Conservation (phyloP, 2,329 filamentous ascomycete species). For the Daldinia sp. region DNA sequence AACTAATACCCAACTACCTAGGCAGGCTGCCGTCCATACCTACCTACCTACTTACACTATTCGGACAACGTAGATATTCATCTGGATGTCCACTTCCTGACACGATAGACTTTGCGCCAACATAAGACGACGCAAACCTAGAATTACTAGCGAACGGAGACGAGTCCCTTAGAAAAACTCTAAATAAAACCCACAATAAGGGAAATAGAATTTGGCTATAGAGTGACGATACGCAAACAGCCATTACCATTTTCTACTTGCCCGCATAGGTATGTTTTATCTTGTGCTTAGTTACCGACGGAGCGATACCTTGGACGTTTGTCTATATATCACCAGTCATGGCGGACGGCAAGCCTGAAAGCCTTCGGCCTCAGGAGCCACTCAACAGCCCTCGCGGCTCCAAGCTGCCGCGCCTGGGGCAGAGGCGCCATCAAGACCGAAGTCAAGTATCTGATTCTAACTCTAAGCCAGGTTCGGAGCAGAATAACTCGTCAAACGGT, state of each 20-base stretch:
- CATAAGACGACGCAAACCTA: conserved; percentile 22
- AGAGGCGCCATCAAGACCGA: conserved; percentile 26
- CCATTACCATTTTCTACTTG: conserved; percentile 24
- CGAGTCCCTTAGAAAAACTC: conserved; percentile 24
- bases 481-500: conserved; percentile 32
- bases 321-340: conserved; percentile 30
- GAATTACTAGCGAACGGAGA: conserved; percentile 18
- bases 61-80: background rate
- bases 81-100: conserved; percentile 18
- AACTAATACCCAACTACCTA: background rate
- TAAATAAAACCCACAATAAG: conserved; percentile 32
- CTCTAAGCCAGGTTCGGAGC: conserved; percentile 32
- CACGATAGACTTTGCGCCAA: conserved; percentile 23
- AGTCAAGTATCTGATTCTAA: conserved; percentile 39
- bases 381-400: conserved; percentile 31
- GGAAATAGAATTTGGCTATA: conserved; percentile 28
- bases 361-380: conserved; percentile 25
- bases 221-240: conserved; percentile 21
- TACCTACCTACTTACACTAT: background rate
- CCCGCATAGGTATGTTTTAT: conserved; percentile 45
- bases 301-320: conserved; percentile 5
- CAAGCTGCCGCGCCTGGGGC: conserved; percentile 39
- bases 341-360: conserved; percentile 28
- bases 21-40: background rate
- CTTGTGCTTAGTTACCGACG: conserved; percentile 14